Conservation (phyloP, 2,329 filamentous ascomycete species). For the Plenodomus biglobosus region DNA sequence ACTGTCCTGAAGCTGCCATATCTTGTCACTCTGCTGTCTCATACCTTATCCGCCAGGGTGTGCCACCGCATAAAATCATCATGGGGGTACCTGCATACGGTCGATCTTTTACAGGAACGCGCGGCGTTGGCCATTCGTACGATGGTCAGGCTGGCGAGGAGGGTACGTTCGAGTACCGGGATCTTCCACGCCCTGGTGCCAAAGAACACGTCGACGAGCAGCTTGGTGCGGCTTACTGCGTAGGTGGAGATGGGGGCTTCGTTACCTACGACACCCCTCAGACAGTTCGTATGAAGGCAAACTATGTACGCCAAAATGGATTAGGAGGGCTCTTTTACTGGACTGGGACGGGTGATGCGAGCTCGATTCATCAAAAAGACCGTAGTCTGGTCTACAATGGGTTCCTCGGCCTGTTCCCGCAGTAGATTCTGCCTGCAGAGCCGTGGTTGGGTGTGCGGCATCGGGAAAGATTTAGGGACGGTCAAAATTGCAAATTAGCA, state of each 20-base stretch:
- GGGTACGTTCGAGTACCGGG: constrained; percentile 72
- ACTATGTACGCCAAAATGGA: constrained; percentile 69
- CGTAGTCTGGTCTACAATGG: constrained; percentile 64
- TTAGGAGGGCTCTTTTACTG: constrained; percentile 81
- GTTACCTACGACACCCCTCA: constrained; percentile 78
- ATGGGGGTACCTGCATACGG: constrained; percentile 77
- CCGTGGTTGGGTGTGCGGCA: background rate
- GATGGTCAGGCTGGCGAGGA: constrained; percentile 58
- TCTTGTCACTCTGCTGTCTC: constrained; percentile 68
- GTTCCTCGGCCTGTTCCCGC: constrained; percentile 54
- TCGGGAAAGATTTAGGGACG: background rate
- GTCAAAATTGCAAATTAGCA: background rate
- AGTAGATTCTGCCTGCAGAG: constrained; percentile 14
- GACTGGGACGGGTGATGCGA: constrained; percentile 71
- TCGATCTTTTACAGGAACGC: constrained; percentile 69
- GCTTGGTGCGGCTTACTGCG: constrained; percentile 69
- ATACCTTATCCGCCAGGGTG: constrained; percentile 66
- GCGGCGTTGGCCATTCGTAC: constrained; percentile 65
- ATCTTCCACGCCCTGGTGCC: constrained; percentile 63
- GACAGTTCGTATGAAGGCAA: constrained; percentile 74
- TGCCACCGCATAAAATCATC: constrained; percentile 70
- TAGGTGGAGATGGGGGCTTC: constrained; percentile 73
- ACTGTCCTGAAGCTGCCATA: constrained; percentile 57
- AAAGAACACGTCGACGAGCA: constrained; percentile 69
- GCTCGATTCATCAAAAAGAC: constrained; percentile 44